Evolutionary conservation across 768 basidiomycete genomes (phyloP).

Genomic region (Termitomyces sp.): DNA sequence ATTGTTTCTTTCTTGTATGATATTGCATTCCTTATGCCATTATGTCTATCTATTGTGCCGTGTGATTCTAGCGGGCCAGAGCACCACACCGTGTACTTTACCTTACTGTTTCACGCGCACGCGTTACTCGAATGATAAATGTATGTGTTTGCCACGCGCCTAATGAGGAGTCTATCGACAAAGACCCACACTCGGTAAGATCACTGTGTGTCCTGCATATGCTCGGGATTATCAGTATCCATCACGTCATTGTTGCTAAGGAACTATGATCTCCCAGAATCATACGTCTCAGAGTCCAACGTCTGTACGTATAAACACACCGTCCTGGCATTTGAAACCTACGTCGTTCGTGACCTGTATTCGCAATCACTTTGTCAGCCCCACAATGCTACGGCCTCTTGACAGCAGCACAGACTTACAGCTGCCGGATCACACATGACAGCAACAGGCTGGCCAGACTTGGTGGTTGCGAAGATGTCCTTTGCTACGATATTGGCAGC

Average conservation of each 20-base stretch:
- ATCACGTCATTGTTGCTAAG: too few relatives aligned
- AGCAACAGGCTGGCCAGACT: constrained; percentile 34
- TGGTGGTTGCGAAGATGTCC: constrained; percentile 40
- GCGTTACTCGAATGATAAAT: constrained; percentile 7
- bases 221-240: too few relatives aligned
- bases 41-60: constrained; percentile 12
- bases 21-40: neutral
- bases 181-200: neutral
- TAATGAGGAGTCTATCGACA: neutral
- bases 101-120: constrained; percentile 8
- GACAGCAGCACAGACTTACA: constrained; percentile 24
- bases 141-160: neutral
- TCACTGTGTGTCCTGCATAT: too few relatives aligned
- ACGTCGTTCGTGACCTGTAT: constrained; percentile 38
- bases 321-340: constrained; percentile 47
- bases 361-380: neutral
- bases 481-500: constrained; percentile 47
- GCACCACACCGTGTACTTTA: constrained; percentile 10
- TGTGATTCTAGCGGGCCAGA: constrained; percentile 13
- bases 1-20: constrained; percentile 6
- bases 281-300: constrained; percentile 19
- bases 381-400: neutral
- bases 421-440: constrained; percentile 53
- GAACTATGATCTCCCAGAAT: neutral
- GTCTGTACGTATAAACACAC: constrained; percentile 35